phyloP scores from a whole-genome alignment of 148 eudicot genomes.

The Silene uniflora region DNA sequence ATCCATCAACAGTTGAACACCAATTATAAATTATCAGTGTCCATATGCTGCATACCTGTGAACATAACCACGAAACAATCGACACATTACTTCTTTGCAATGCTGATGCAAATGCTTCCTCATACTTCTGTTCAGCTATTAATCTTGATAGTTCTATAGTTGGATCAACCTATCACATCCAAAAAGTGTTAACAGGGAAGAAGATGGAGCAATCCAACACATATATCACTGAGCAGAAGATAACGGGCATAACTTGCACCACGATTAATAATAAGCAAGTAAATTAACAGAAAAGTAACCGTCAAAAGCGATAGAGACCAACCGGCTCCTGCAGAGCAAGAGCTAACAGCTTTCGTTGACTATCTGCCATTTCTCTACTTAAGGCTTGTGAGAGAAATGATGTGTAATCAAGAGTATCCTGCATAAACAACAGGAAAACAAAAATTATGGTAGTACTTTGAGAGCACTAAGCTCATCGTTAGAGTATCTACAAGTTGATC shows the following conservation, averaged over 20 bases:
- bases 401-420: constrained; percentile 84
- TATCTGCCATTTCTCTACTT: constrained; percentile 74
- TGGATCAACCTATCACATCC: constrained; percentile 78
- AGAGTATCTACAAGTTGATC: no score
- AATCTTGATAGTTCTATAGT: constrained; percentile 77
- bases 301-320: constrained; percentile 9
- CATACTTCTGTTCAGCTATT: constrained; percentile 71
- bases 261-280: background rate
- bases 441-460: no score
- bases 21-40: no score
- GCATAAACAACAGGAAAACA: constrained; percentile 12
- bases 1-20: no score
- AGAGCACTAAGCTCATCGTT: no score
- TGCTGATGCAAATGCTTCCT: constrained; percentile 87
- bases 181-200: background rate
- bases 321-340: constrained; percentile 87
- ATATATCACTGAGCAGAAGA: background rate
- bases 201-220: constrained; percentile 11
- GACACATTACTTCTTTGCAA: constrained; percentile 87
- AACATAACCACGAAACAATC: constrained; percentile 92
- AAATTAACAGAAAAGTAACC: background rate
- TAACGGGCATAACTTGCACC: background rate
- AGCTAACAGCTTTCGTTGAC: constrained; percentile 79
- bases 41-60: constrained; percentile 54
- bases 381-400: constrained; percentile 69